Evolutionary conservation across 768 basidiomycete species (phyloP).

Genomic region (Termitomyces bulborhizus): DNA sequence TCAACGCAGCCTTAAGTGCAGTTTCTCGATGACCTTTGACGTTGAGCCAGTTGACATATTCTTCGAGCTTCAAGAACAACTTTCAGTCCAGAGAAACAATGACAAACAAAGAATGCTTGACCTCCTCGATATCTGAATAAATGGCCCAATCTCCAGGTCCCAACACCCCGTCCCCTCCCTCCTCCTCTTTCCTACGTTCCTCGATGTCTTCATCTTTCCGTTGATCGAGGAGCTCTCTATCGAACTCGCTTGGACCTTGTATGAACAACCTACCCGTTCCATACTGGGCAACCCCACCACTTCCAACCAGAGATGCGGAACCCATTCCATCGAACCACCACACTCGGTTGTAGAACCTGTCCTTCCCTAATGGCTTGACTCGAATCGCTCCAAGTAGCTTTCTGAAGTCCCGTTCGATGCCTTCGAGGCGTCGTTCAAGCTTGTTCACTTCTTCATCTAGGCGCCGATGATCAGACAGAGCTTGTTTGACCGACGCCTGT

Average conservation of each 20-base stretch:
- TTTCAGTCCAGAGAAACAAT: slow-evolving; percentile 2
- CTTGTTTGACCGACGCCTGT: slow-evolving; percentile 74
- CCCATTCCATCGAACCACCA: slow-evolving; percentile 99
- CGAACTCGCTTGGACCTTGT: slow-evolving; percentile 86
- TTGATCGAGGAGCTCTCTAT: slow-evolving; percentile 63
- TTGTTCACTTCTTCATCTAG: slow-evolving; percentile 87
- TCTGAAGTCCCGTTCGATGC: slow-evolving; percentile 91
- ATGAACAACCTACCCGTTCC: slow-evolving; percentile 89
- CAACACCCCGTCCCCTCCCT: slow-evolving; percentile 72
- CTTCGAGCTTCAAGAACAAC: slow-evolving; percentile 56
- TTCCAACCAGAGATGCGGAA: slow-evolving; percentile 69
- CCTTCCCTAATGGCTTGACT: slow-evolving; percentile 83
- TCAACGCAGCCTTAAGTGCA: slow-evolving; percentile 67
- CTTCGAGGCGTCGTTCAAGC: slow-evolving; percentile 73
- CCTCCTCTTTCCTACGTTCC: slow-evolving; percentile 64
- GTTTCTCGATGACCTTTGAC: slow-evolving; percentile 87
- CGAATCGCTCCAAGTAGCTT: slow-evolving; percentile 81
- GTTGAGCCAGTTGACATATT: slow-evolving; percentile 86
- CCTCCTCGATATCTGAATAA: slow-evolving; percentile 85
- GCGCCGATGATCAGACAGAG: slow-evolving; percentile 74
- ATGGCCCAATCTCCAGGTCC: slow-evolving; percentile 84
- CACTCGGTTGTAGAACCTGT: slow-evolving; percentile 90
- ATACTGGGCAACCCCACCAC: slow-evolving; percentile 74
- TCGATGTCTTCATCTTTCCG: slow-evolving; percentile 54
- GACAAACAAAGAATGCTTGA: slow-evolving; percentile 26